Evolutionary conservation across 352 stramenopile genomes (phyloP).

Genomic region (Plasmopara viticola): DNA sequence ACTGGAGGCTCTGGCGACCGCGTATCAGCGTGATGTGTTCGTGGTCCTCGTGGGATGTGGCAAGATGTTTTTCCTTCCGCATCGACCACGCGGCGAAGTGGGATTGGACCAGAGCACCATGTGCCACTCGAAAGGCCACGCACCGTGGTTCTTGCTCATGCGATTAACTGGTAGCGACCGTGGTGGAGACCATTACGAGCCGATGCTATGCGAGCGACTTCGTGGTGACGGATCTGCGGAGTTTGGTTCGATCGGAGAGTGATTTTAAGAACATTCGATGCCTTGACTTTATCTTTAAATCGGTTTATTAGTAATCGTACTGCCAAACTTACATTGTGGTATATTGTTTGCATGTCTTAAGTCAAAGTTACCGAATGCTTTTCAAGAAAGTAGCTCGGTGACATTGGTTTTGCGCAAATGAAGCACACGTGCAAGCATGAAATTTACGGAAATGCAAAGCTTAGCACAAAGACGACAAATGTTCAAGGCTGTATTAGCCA

Average conservation of each 20-base stretch:
- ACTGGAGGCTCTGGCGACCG: conserved; percentile 76
- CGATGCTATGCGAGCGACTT: conserved; percentile 79
- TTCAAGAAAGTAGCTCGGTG: too few species aligned
- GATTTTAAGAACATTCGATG: conserved; percentile 1
- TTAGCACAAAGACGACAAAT: conserved; percentile 12
- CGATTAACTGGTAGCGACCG: conserved; percentile 78
- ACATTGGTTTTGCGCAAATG: too few species aligned
- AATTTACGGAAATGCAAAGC: conserved; percentile 5
- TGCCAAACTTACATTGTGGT: too few species aligned
- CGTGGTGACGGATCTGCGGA: conserved; percentile 76
- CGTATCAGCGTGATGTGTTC: conserved; percentile 85
- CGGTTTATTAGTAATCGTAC: too few species aligned
- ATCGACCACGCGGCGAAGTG: conserved; percentile 47
- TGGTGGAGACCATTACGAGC: conserved; percentile 84
- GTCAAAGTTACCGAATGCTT: too few species aligned
- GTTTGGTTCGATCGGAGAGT: conserved; percentile 81
- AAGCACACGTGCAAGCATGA: too few species aligned
- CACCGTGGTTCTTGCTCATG: conserved; percentile 86
- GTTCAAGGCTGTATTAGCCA: conserved; percentile 27
- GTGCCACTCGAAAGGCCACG: conserved; percentile 65
- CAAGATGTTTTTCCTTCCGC: conserved; percentile 86
- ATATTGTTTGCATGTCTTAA: too few species aligned
- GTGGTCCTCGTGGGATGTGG: conserved; percentile 82
- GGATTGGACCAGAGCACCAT: conserved; percentile 38
- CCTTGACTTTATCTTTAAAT: too few species aligned